Conservation (phyloP, 1,139 yeast genomes). For the Diutina pseudorugosa region DNA sequence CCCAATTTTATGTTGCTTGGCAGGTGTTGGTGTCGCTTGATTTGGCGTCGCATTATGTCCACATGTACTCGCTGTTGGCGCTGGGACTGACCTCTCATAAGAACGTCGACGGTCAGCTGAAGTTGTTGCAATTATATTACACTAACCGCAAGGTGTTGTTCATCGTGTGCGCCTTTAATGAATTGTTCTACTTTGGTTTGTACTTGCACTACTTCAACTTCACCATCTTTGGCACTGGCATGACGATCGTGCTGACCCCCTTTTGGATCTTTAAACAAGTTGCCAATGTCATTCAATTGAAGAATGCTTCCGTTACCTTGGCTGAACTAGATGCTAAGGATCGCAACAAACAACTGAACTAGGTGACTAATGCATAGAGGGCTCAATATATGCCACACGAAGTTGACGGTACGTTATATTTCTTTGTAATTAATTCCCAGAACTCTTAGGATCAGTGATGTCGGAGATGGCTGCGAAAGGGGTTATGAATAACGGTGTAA, state of each 20-base stretch:
- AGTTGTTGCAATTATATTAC: conserved; percentile 74
- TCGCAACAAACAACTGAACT: conserved; percentile 8
- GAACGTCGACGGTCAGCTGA: conserved; percentile 59
- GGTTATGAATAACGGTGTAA: neutral
- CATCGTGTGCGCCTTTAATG: conserved; percentile 84
- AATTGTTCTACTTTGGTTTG: conserved; percentile 80
- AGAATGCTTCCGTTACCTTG: conserved; percentile 69
- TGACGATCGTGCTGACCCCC: conserved; percentile 62
- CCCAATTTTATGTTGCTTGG: conserved; percentile 53
- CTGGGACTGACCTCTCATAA: conserved; percentile 79
- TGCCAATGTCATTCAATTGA: conserved; percentile 80
- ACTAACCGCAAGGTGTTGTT: conserved; percentile 76
- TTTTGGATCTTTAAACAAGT: conserved; percentile 86
- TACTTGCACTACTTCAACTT: conserved; percentile 63
- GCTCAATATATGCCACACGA: neutral
- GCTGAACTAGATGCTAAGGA: conserved; percentile 75
- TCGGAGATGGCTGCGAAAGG: neutral
- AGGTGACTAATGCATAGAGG: neutral
- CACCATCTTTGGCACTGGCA: conserved; percentile 55
- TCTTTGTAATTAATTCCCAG: neutral
- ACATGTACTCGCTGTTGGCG: conserved; percentile 89
- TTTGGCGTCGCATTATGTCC: conserved; percentile 93
- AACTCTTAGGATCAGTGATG: neutral
- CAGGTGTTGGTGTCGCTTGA: conserved; percentile 81
- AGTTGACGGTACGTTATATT: neutral